Evolutionary conservation across 1,139 yeast genomes (phyloP).

Genomic region (Candida albicans): DNA sequence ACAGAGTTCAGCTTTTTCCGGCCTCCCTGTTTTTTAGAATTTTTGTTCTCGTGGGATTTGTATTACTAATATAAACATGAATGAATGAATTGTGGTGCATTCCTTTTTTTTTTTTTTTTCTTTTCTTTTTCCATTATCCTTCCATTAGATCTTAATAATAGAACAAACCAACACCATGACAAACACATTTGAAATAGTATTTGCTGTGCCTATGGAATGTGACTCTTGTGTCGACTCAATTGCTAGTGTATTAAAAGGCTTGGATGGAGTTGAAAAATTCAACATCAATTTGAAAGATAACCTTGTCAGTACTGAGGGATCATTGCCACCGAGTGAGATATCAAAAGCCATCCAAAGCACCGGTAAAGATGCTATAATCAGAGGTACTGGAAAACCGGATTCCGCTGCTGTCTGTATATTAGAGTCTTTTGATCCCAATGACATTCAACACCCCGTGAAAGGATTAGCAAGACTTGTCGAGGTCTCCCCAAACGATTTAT

Average conservation of each 20-base stretch:
- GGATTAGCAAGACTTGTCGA: conserved; percentile 90
- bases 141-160: background rate
- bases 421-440: conserved; percentile 62
- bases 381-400: conserved; percentile 88
- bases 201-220: conserved; percentile 80
- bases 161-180: conserved; percentile 3
- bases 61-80: too few relatives aligned
- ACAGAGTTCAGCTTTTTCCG: too few relatives aligned
- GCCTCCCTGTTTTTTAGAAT: too few relatives aligned
- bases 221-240: conserved; percentile 66
- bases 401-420: conserved; percentile 90
- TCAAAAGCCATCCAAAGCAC: conserved; percentile 64
- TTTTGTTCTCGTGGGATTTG: too few relatives aligned
- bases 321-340: conserved; percentile 67
- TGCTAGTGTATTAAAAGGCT: conserved; percentile 45
- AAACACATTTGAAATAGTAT: conserved; percentile 53
- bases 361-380: conserved; percentile 85
- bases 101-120: too few relatives aligned
- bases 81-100: too few relatives aligned
- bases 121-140: background rate
- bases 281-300: conserved; percentile 56
- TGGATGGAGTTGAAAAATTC: conserved; percentile 48
- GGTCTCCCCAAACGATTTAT: conserved; percentile 48
- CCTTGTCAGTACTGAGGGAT: conserved; percentile 63
- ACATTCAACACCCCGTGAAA: conserved; percentile 61